phyloP scores from a whole-genome alignment of 2,329 filamentous ascomycete species.

The Pezicula carpinea region DNA sequence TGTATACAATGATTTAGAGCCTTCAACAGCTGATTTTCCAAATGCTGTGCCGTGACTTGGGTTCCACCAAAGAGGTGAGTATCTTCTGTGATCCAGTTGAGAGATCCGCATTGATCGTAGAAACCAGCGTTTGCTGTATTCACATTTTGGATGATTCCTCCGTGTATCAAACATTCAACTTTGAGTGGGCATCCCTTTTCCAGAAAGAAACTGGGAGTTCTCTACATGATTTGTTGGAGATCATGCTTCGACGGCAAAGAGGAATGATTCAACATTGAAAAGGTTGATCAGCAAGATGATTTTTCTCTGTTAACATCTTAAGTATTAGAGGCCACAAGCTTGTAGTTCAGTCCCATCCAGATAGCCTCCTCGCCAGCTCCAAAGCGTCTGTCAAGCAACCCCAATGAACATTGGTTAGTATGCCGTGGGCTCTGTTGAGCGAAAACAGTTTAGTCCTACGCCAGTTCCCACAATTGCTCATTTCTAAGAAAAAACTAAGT shows the following conservation, averaged over 20 bases:
- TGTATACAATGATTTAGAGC: constrained; percentile 46
- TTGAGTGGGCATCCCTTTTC: constrained; percentile 30
- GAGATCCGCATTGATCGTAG: constrained; percentile 46
- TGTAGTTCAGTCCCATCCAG: neutral
- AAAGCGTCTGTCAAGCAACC: constrained; percentile 9
- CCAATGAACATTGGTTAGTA: no score
- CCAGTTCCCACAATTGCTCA: no score
- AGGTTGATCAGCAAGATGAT: no score
- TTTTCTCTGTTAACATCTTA: no score
- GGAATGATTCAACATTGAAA: no score
- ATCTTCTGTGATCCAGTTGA: constrained; percentile 49
- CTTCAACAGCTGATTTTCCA: constrained; percentile 44
- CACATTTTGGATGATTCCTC: constrained; percentile 38
- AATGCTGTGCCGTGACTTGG: constrained; percentile 40
- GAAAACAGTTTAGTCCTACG: no score
- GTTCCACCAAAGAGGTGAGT: constrained; percentile 51
- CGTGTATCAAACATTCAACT: constrained; percentile 43
- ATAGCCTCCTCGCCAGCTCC: neutral
- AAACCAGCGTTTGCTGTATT: constrained; percentile 43
- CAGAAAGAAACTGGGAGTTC: neutral
- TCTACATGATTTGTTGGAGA: neutral
- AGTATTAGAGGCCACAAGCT: neutral
- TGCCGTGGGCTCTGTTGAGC: no score
- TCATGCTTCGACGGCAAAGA: no score
- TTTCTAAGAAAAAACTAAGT: no score